These are phyloP conservation scores for Gossypium trilobum DNA, from an alignment of 441 rosid species.

Conservation along the genomic window DNA sequence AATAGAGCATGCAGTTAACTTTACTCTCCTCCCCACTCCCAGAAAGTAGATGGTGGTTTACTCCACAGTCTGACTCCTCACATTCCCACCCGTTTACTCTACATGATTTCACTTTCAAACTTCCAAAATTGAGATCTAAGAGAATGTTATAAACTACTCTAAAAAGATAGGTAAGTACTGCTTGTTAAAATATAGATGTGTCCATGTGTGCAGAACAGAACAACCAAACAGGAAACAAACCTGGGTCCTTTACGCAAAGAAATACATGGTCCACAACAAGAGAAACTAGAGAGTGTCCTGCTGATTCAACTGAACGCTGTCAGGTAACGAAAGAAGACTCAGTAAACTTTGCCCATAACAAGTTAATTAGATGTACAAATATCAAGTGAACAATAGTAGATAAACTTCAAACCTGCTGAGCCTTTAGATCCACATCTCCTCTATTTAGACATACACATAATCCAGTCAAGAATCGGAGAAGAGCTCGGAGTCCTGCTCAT, in stretches of 20 bases:
- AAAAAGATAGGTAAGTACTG: not conserved
- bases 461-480: slow-evolving; percentile 94
- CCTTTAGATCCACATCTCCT: slow-evolving; percentile 81
- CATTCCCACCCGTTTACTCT: not conserved
- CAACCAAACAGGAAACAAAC: slow-evolving; percentile 33
- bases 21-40: not conserved
- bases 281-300: slow-evolving; percentile 79
- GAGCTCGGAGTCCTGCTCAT: slow-evolving; percentile 81
- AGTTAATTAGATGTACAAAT: not conserved
- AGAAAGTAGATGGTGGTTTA: not conserved
- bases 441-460: slow-evolving; percentile 81
- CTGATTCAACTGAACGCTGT: slow-evolving; percentile 78
- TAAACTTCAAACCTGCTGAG: slow-evolving; percentile 59
- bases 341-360: slow-evolving; percentile 12
- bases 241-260: slow-evolving; percentile 90
- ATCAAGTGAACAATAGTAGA: not conserved
- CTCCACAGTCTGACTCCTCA: not conserved
- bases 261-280: slow-evolving; percentile 92
- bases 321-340: slow-evolving; percentile 16
- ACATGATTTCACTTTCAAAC: not conserved
- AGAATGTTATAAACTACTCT: not conserved
- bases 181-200: not conserved
- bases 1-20: not conserved
- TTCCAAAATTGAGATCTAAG: not conserved
- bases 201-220: not conserved